Evolutionary conservation across 23 red algal species (phyloP).

Genomic region (Gracilaria caudata): DNA sequence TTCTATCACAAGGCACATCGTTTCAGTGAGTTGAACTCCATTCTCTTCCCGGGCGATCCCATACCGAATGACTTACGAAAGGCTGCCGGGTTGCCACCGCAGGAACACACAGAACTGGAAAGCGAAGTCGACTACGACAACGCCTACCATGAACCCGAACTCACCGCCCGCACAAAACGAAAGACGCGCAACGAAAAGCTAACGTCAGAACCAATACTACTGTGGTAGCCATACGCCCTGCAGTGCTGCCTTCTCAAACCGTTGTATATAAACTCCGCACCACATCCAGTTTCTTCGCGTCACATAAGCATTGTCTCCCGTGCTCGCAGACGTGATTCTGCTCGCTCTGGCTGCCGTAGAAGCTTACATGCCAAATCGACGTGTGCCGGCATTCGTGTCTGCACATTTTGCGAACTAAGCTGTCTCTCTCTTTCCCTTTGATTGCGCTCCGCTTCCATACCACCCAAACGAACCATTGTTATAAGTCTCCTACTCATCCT

Average conservation of each 20-base stretch:
- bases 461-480: slow-evolving; percentile 65
- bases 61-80: slow-evolving; percentile 58
- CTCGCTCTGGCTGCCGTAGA: slow-evolving; percentile 59
- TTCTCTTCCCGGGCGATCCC: slow-evolving; percentile 68
- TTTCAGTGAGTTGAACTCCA: slow-evolving; percentile 62
- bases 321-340: slow-evolving; percentile 44
- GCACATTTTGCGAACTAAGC: background rate
- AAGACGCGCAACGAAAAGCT: slow-evolving; percentile 13
- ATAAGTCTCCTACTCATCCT: slow-evolving; percentile 72
- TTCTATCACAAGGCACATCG: slow-evolving; percentile 72
- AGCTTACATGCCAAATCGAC: slow-evolving; percentile 61
- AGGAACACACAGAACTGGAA: slow-evolving; percentile 23
- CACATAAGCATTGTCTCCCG: slow-evolving; percentile 42
- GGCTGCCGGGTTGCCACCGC: slow-evolving; percentile 47
- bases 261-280: background rate
- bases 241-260: background rate
- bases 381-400: slow-evolving; percentile 41
- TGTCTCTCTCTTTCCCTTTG: slow-evolving; percentile 16
- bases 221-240: background rate
- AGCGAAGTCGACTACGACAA: slow-evolving; percentile 39
- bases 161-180: background rate
- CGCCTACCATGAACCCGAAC: slow-evolving; percentile 28
- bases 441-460: slow-evolving; percentile 14
- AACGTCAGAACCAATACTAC: slow-evolving; percentile 17
- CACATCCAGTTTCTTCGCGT: background rate